Percentiles rank a stretch among this genome's conserved stretches.
These are phyloP conservation scores for Trichoderma semiorbis DNA, from an alignment of 2,329 filamentous ascomycete species.

Conservation along the genomic window DNA sequence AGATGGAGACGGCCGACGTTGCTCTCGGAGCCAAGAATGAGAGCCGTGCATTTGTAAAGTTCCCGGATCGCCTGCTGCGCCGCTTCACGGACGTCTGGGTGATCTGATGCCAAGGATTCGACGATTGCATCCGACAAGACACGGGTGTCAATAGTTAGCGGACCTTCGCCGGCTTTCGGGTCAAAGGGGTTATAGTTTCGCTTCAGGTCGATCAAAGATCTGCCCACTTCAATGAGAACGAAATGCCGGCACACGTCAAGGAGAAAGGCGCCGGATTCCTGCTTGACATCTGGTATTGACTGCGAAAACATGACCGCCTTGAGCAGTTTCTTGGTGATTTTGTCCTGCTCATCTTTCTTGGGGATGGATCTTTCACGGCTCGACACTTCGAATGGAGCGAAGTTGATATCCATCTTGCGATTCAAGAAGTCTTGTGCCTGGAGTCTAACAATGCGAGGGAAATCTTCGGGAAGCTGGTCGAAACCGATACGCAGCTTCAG, in stretches of 20 bases:
- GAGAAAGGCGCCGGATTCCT: conserved; percentile 72
- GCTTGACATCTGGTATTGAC: conserved; percentile 75
- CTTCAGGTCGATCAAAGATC: conserved; percentile 76
- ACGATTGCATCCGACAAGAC: conserved; percentile 86
- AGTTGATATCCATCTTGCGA: conserved; percentile 67
- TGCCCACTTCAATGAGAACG: conserved; percentile 82
- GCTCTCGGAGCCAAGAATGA: conserved; percentile 72
- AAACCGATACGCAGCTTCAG: conserved; percentile 86
- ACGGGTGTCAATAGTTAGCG: conserved; percentile 80
- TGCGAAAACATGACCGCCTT: conserved; percentile 85
- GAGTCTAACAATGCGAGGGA: conserved; percentile 77
- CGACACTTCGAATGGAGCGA: conserved; percentile 67
- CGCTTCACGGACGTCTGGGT: conserved; percentile 73
- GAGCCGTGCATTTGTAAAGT: conserved; percentile 70
- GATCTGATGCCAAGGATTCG: conserved; percentile 84
- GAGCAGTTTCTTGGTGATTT: conserved; percentile 76
- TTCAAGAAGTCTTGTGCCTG: conserved; percentile 82
- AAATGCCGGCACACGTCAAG: conserved; percentile 85
- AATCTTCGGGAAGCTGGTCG: conserved; percentile 84
- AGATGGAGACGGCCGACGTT: conserved; percentile 75
- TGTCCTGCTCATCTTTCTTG: conserved; percentile 83
- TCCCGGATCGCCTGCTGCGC: conserved; percentile 75
- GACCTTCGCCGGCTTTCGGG: conserved; percentile 80
- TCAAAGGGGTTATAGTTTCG: conserved; percentile 77
- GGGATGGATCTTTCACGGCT: conserved; percentile 78